phyloP scores from a whole-genome alignment of 441 rosid species.

The Mallotus repandus region DNA sequence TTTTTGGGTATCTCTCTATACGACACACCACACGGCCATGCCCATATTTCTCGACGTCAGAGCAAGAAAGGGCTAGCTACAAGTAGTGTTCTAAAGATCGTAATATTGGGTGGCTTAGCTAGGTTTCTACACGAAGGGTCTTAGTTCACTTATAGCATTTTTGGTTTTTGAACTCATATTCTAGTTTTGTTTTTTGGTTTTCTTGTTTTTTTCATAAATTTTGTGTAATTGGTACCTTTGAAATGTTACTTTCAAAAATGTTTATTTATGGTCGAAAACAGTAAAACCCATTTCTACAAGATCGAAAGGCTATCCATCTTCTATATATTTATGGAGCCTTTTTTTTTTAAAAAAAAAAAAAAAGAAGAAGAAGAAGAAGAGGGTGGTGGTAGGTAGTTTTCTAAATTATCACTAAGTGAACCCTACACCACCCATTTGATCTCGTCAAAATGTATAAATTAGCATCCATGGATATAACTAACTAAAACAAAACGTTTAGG shows the following conservation, averaged over 20 bases:
- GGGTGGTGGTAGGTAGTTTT: constrained; percentile 39
- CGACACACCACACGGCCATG: no score
- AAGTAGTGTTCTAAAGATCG: no score
- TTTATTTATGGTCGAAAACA: constrained; percentile 26
- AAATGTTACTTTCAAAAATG: constrained; percentile 33
- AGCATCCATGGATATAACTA: constrained; percentile 35
- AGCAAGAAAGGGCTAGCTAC: no score
- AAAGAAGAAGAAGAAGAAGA: constrained; percentile 10
- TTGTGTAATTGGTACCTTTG: constrained; percentile 20
- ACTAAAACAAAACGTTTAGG: constrained; percentile 31
- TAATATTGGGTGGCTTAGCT: background rate
- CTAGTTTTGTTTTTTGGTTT: constrained; percentile 23
- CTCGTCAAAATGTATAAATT: constrained; percentile 18
- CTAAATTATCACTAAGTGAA: constrained; percentile 19
- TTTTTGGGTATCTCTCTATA: no score
- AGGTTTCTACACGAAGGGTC: constrained; percentile 14
- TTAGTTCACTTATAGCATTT: background rate
- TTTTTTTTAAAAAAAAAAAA: no score
- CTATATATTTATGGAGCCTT: constrained; percentile 23
- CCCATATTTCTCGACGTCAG: no score
- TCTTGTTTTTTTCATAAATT: constrained; percentile 32
- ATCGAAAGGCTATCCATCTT: constrained; percentile 13
- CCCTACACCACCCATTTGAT: constrained; percentile 30
- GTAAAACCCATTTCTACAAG: constrained; percentile 19
- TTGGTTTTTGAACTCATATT: background rate